Percentiles rank a stretch among this genome's conserved stretches.
Conservation (phyloP, 1,284 basidiomycete genomes). For the Moniliophthora roreri region DNA sequence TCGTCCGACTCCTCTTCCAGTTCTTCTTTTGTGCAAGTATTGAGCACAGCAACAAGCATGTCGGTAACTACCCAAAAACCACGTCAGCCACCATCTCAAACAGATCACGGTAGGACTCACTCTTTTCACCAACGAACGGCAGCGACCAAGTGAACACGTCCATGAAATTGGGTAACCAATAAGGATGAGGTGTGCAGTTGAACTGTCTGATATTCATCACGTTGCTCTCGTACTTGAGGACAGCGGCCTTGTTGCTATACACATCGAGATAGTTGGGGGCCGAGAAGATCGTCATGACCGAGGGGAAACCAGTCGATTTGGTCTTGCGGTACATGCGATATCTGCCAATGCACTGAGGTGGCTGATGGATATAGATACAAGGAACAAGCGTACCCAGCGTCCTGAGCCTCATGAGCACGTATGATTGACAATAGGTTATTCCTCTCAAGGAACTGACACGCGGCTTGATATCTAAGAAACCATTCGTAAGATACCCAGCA, state of each 20-base stretch:
- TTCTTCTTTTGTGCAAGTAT: slow-evolving; percentile 94
- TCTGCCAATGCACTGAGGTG: slow-evolving; percentile 33
- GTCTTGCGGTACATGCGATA: slow-evolving; percentile 98
- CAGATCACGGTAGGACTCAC: slow-evolving; percentile 42
- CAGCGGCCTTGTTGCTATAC: slow-evolving; percentile 96
- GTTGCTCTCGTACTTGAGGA: slow-evolving; percentile 95
- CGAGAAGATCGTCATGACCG: slow-evolving; percentile 96
- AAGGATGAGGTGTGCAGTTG: slow-evolving; percentile 94
- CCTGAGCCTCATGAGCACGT: slow-evolving; percentile 93
- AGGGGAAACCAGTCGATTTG: slow-evolving; percentile 89
- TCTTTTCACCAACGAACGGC: slow-evolving; percentile 94
- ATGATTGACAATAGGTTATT: slow-evolving; percentile 96
- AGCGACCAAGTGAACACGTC: slow-evolving; percentile 92
- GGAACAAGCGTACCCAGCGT: slow-evolving; percentile 78
- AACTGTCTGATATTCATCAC: slow-evolving; percentile 96
- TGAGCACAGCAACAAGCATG: slow-evolving; percentile 93
- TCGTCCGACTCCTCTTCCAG: slow-evolving; percentile 84
- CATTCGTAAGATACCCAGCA: slow-evolving; percentile 9
- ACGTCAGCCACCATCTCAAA: slow-evolving; percentile 5
- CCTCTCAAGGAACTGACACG: slow-evolving; percentile 91
- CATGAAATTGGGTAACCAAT: slow-evolving; percentile 95
- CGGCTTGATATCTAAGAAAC: slow-evolving; percentile 77
- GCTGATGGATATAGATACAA: background rate
- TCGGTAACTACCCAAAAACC: slow-evolving; percentile 69
- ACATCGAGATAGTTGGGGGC: slow-evolving; percentile 96